A percentile compares a stretch with the other conserved stretches of the same genome.
These are phyloP conservation scores for Allantophomopsis cytisporea DNA, from an alignment of 2,329 filamentous ascomycete genomes.

Conservation along the genomic window DNA sequence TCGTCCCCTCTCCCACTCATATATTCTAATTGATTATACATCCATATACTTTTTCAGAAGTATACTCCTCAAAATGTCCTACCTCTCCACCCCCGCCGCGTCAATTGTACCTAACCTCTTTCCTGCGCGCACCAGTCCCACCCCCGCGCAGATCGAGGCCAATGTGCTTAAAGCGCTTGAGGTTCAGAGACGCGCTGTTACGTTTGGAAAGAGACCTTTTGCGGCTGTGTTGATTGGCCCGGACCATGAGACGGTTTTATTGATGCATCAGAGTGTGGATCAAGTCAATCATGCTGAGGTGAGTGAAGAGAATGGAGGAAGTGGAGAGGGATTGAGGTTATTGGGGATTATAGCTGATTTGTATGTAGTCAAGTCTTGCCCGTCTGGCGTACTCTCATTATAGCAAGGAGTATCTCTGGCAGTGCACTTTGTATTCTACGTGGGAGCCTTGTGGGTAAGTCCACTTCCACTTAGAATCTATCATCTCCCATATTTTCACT, in stretches of 20 bases:
- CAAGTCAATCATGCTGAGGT: constrained; percentile 38
- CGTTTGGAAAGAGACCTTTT: constrained; percentile 33
- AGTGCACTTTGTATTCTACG: constrained; percentile 34
- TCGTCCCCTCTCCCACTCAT: too few relatives aligned
- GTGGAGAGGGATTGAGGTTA: neutral
- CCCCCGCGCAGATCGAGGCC: constrained; percentile 22
- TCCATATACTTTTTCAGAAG: too few relatives aligned
- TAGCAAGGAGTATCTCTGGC: constrained; percentile 30
- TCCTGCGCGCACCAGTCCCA: constrained; percentile 21
- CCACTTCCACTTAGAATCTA: too few relatives aligned
- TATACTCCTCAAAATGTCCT: too few relatives aligned
- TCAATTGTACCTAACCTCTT: constrained; percentile 17
- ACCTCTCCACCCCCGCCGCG: constrained; percentile 7
- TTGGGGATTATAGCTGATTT: neutral
- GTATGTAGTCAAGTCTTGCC: constrained; percentile 11
- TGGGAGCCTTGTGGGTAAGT: constrained; percentile 35
- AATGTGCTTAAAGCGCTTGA: constrained; percentile 23
- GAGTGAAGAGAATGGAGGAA: neutral
- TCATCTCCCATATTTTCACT: too few relatives aligned
- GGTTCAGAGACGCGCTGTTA: constrained; percentile 27
- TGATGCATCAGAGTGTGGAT: constrained; percentile 33
- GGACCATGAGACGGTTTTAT: constrained; percentile 31
- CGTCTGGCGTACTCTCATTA: constrained; percentile 35
- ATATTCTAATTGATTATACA: too few relatives aligned
- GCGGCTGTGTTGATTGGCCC: constrained; percentile 31